These are phyloP conservation scores for Leptodontidium sp. DNA, from an alignment of 2,329 filamentous ascomycete species.

Conservation along the genomic window DNA sequence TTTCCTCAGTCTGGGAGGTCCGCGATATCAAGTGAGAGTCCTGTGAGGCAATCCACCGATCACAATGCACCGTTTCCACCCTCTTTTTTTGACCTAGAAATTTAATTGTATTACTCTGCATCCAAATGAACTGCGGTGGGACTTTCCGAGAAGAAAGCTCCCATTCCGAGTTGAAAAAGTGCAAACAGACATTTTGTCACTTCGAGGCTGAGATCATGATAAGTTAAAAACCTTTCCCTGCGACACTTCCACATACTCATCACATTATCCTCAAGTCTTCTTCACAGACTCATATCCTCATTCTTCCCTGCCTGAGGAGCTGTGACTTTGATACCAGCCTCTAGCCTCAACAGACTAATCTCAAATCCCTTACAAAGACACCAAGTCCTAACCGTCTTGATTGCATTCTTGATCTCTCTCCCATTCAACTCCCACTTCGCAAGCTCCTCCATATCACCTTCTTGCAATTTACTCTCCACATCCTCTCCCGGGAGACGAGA, in stretches of 20 bases:
- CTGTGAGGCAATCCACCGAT: too few relatives aligned
- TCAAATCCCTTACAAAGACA: conserved; percentile 54
- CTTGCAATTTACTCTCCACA: conserved; percentile 58
- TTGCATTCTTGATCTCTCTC: conserved; percentile 48
- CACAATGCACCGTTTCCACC: conserved; percentile 45
- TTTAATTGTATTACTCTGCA: too few relatives aligned
- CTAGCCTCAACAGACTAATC: conserved; percentile 53
- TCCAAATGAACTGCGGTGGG: too few relatives aligned
- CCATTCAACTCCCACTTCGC: conserved; percentile 54
- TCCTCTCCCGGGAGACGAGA: conserved; percentile 52
- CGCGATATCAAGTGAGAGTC: too few relatives aligned
- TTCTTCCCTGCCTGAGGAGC: conserved; percentile 53
- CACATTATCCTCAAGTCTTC: not conserved
- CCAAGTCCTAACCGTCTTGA: conserved; percentile 51
- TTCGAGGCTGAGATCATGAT: not conserved
- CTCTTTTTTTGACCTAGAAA: too few relatives aligned
- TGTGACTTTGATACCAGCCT: conserved; percentile 56
- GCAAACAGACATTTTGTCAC: too few relatives aligned
- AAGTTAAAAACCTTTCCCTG: not conserved
- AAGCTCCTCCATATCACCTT: conserved; percentile 41
- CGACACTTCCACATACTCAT: not conserved
- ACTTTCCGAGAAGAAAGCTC: too few relatives aligned
- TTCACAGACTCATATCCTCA: conserved; percentile 15
- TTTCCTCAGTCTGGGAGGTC: too few relatives aligned
- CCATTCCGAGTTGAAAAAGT: too few relatives aligned